Base-by-base conservation (phyloP, 1,284 basidiomycete genomes). In the Trametes polyzona region DNA sequence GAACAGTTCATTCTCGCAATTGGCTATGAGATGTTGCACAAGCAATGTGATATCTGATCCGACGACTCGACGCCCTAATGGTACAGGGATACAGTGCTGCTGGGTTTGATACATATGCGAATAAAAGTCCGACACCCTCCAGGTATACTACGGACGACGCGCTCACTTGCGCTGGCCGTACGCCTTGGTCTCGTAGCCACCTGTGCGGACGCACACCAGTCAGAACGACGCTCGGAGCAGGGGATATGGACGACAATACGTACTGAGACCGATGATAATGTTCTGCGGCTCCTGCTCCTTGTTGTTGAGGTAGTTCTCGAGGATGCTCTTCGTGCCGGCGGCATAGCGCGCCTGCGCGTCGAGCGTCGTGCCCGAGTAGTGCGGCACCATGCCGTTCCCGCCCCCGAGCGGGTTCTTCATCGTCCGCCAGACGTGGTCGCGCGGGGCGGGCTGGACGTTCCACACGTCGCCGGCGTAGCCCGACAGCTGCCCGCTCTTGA, bases 261-360 rank as follows among this genome's bases (percentile, higher is more conserved):
- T 66, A 59, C 78, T 75, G 55, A 83, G 69, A 44, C 84, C 86
- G 58, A 94, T 81, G 67, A 97, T 97, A 71, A 97, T 74, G 76
- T 97, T 93, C 59, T 80, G 84, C 0, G 88, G 83, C 7, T 88
- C 83, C 74, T 96, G 93, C 2, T 80, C 71, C 73, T 88, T 83
- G 61, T 76, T 77, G 4, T 71, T 70, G 62, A 95, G 74, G 80
- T 90, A 96, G 74, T 92, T 87, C 58, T 87, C 80, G 57, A 97
- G 79, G 72, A 97, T 97, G 60, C 82, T 81, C 78, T 82, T 88
- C 27, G 88, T 83, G 23, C 95, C 95, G 37, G 77, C 75, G 10
- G 95, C 94, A 72, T 98, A 98, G 55, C 95, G 90, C 42, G 78
- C 82, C 77, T 97, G 95, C 1, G 95, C 95, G 68, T 97, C 95